Base-by-base conservation (phyloP, 495 filamentous ascomycete genomes). In the Hamigera avellanea region DNA sequence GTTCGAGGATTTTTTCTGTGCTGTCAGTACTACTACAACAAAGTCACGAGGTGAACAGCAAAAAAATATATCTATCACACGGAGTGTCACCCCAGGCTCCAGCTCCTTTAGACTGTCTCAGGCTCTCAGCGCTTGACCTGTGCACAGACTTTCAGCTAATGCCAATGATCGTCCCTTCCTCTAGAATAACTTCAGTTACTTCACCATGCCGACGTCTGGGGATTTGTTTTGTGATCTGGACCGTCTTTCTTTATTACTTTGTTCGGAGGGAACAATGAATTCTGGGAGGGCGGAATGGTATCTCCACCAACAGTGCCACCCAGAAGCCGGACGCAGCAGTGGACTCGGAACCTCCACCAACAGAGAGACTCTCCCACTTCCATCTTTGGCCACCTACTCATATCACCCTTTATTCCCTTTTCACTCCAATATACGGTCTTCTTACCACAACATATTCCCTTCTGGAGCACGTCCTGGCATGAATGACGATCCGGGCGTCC, bases 401-500 rank as follows among this genome's bases (percentile, higher is more conserved):
- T 5, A 5, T 15, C 6, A 12, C 28, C 6, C 28, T 18, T 18
- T 40, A 32, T 40, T 29, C 18, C 16, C 17, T 40, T 30, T 34
- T 25, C 26, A 27, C 23, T 28, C 29, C 42, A 32, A 5, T 19
- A 31, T 14, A 8, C 35, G 8, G 16, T 37, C 26, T 13, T 8
- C 12, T 21, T n/a, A 6, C 33, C 18, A 13, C n/a, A 7, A 10
- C 17, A 10, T 12, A 19, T n/a, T 15, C 17, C 21, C 9, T 4
- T 8, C 18, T 3, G 15, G 14, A 10, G n/a, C 4, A 6, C 4
- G 12, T 1, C 33, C 27, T 46, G 48, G 38, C 37, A 68, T 66
- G 64, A 62, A 46, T 48, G 50, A 57, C 37, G 53, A 59, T 14
- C 42, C 56, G 29, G 53, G 52, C 43, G 46, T 66, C 37, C 57